Evolutionary conservation across 2,329 filamentous ascomycete species (phyloP), one percentile per base, ranked within the genome.

Genomic region (Xylaria sp.): DNA sequence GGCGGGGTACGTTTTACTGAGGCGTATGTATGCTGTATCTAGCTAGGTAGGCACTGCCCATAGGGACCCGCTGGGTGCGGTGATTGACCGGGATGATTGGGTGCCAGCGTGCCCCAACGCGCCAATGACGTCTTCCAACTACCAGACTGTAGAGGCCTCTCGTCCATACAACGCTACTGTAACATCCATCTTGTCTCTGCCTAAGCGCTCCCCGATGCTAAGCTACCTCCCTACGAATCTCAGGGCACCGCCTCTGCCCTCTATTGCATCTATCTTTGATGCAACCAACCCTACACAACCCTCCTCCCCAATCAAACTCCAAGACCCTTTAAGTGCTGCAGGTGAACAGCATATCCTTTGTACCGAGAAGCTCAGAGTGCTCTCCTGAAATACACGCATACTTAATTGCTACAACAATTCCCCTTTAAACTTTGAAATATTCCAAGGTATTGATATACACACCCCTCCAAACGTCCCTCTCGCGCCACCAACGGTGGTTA

Each of bases 91-190:
- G 11, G 8, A 36, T 30, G 48, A 51, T 51, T 51, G 48, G 48
- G 14, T 14, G 9, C 24, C 17, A 27, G 34, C 34, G 11, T 36
- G 11, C 34, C 51, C 51, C 58, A 67, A 65, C 27, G 65, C 64
- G 58, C 73, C 72, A 76, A 77, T 77, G 75, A 77, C 75, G 75
- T 76, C 63, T 63, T 45, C 42, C 42, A 51, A 54, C n/a, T 19
- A 36, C 21, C 6, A 30, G 4, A 9, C 24, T 32, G 30, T 19
- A 36, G 73, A 76, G 75, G 75, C 74, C 75, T 77, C 74, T 73
- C 58, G 50, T 67, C 67, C 19, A 32, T 21, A 47, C 47, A 42
- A 47, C 55, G 32, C 54, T 54, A 14, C 50, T 48, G 7, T 54
- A 48, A 19, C n/a, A 45, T 45, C 24, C 21, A 8, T 14, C n/a